Evolutionary conservation across 257 asterid species (phyloP).

Genomic region (Solanum peruvianum): DNA sequence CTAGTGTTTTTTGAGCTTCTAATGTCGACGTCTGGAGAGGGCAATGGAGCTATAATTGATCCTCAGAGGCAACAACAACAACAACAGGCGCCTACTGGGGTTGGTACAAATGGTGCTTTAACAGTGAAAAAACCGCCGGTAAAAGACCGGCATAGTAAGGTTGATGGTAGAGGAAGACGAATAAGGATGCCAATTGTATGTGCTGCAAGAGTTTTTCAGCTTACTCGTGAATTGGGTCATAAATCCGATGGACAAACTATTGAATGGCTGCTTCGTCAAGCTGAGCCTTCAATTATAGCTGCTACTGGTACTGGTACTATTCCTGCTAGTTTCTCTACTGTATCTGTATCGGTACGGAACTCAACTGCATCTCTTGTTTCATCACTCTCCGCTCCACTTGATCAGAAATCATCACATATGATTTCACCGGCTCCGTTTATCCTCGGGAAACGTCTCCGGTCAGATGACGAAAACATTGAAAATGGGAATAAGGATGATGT

Average conservation of each 20-base stretch:
- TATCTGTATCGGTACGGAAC: constrained; percentile 5
- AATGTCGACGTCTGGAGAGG: neutral
- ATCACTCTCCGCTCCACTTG: constrained; percentile 29
- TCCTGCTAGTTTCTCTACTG: constrained; percentile 71
- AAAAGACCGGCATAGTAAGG: constrained; percentile 95
- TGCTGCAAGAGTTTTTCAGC: constrained; percentile 95
- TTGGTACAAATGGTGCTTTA: constrained; percentile 8
- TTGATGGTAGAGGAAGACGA: constrained; percentile 92
- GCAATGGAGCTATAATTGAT: neutral
- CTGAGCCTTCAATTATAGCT: constrained; percentile 92
- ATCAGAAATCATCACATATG: constrained; percentile 44
- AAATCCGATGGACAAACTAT: constrained; percentile 97
- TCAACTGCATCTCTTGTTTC: neutral
- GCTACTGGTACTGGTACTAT: constrained; percentile 96
- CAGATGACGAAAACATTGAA: constrained; percentile 36
- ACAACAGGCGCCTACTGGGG: constrained; percentile 15
- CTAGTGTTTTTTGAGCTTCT: neutral
- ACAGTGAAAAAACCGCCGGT: constrained; percentile 76
- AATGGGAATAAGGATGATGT: constrained; percentile 39
- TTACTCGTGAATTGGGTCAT: constrained; percentile 86
- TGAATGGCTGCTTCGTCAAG: constrained; percentile 96
- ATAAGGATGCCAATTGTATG: constrained; percentile 97
- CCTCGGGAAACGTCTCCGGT: constrained; percentile 77
- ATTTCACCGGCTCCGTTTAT: constrained; percentile 65
- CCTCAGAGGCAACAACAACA: constrained; percentile 9